Evolutionary conservation across 2,329 filamentous ascomycete genomes (phyloP).

Genomic region (Ambrosiella xylebori): DNA sequence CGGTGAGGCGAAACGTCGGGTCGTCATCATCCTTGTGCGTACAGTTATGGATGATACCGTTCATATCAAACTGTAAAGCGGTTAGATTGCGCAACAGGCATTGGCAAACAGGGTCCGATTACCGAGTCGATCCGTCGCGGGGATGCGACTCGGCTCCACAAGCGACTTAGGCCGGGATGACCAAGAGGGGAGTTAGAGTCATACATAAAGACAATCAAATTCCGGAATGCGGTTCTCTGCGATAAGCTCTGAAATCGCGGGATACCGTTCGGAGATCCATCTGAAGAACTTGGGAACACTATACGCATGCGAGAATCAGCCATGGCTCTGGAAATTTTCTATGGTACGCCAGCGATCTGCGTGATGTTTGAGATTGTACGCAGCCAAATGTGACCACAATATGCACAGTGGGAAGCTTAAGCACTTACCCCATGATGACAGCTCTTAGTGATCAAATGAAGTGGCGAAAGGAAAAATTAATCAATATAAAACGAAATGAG

Average conservation of each 20-base stretch:
- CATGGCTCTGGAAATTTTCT: too few species aligned
- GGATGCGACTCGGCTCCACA: constrained; percentile 5
- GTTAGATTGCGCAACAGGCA: constrained; percentile 1
- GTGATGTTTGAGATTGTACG: too few species aligned
- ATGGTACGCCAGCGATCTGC: background rate
- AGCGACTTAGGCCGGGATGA: background rate
- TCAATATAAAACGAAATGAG: constrained; percentile 10
- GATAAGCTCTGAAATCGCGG: constrained; percentile 93
- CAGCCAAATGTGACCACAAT: too few species aligned
- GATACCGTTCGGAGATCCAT: constrained; percentile 99
- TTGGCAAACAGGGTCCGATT: too few species aligned
- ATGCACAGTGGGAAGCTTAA: background rate
- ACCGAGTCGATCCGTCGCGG: too few species aligned
- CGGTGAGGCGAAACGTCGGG: constrained; percentile 77
- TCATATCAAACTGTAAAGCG: constrained; percentile 64
- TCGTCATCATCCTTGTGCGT: constrained; percentile 89
- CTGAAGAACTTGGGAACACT: constrained; percentile 82
- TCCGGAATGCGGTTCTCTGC: constrained; percentile 97
- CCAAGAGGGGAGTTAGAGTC: constrained; percentile 17
- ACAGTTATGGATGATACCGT: constrained; percentile 98
- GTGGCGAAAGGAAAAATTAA: constrained; percentile 10
- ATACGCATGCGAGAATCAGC: constrained; percentile 4
- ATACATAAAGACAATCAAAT: constrained; percentile 87
- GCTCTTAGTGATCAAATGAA: constrained; percentile 3
- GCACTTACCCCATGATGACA: constrained; percentile 2